phyloP scores from a whole-genome alignment of 202 grass and related monocot species.

The Setaria viridis region DNA sequence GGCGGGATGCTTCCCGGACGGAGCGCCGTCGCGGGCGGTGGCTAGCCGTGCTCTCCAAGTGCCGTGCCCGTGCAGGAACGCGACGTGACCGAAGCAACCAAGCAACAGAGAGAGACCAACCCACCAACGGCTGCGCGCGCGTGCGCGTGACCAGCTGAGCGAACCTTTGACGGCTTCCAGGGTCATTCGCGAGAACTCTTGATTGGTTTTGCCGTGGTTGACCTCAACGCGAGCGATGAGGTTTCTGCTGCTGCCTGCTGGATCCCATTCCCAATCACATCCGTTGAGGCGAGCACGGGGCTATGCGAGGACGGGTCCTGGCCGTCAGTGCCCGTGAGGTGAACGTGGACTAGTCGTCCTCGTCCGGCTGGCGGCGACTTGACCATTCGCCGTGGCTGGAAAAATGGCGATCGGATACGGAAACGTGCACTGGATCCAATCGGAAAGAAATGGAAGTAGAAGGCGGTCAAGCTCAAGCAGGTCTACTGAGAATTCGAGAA shows the following conservation, averaged over 20 bases:
- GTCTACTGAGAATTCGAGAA: neutral
- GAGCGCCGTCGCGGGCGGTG: neutral
- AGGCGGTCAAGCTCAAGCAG: neutral
- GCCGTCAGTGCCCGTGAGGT: neutral
- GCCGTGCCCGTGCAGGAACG: constrained; percentile 7
- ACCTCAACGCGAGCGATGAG: neutral
- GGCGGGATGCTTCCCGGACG: constrained; percentile 36
- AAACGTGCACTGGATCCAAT: neutral
- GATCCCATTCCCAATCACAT: neutral
- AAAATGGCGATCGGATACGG: neutral
- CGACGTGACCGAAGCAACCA: neutral
- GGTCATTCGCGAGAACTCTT: constrained; percentile 16
- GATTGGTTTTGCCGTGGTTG: neutral
- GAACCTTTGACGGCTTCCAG: constrained; percentile 24
- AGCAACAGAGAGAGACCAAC: neutral
- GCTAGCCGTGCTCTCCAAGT: constrained; percentile 22
- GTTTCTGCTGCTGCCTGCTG: neutral
- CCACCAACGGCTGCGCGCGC: neutral
- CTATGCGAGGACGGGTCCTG: neutral
- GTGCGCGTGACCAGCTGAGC: neutral
- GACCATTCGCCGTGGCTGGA: constrained; percentile 43
- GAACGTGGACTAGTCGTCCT: neutral
- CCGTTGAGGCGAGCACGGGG: too few relatives aligned
- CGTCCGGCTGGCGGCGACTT: neutral
- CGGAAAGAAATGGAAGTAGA: neutral